Conservation (phyloP, 495 filamentous ascomycete genomes). For the Neurospora terricola region DNA sequence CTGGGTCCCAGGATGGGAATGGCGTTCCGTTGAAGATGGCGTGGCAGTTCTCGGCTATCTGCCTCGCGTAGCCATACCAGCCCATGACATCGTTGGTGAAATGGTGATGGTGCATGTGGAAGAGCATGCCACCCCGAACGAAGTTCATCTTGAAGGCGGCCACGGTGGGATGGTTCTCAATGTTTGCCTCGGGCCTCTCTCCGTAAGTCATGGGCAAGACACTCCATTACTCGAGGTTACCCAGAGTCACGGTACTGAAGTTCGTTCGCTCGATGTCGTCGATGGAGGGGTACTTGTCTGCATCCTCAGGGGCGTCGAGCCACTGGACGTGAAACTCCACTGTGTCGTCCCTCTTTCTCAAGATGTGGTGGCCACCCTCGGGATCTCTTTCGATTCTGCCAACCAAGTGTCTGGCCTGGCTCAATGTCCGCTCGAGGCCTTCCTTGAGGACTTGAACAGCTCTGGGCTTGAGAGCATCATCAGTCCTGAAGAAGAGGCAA, state of each 20-base stretch:
- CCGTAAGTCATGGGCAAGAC: conserved; percentile 31
- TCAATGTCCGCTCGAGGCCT: conserved; percentile 32
- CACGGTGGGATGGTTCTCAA: conserved; percentile 21
- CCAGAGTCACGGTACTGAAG: conserved; percentile 18
- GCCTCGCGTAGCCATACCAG: conserved; percentile 26
- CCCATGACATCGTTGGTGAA: conserved; percentile 36
- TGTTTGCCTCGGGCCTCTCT: conserved; percentile 29
- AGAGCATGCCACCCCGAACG: conserved; percentile 30
- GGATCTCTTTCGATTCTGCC: conserved; percentile 33
- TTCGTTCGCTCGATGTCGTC: conserved; percentile 22
- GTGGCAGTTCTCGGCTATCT: conserved; percentile 36
- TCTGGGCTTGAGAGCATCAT: conserved; percentile 20
- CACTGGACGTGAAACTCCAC: conserved; percentile 33
- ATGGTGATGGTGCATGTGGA: conserved; percentile 36
- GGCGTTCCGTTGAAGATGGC: conserved; percentile 21
- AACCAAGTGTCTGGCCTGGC: conserved; percentile 31
- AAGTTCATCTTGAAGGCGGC: conserved; percentile 35
- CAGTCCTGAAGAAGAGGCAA: conserved; percentile 30
- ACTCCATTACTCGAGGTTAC: conserved; percentile 23
- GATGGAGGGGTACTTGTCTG: conserved; percentile 20
- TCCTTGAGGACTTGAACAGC: conserved; percentile 19
- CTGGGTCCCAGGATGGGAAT: conserved; percentile 26
- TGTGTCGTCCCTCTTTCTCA: conserved; percentile 32
- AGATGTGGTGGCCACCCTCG: conserved; percentile 24
- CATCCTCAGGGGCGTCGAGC: conserved; percentile 20